These are phyloP conservation scores for Melampsora abietis-canadensis DNA, from an alignment of 1,284 basidiomycete species.

Conservation along the genomic window DNA sequence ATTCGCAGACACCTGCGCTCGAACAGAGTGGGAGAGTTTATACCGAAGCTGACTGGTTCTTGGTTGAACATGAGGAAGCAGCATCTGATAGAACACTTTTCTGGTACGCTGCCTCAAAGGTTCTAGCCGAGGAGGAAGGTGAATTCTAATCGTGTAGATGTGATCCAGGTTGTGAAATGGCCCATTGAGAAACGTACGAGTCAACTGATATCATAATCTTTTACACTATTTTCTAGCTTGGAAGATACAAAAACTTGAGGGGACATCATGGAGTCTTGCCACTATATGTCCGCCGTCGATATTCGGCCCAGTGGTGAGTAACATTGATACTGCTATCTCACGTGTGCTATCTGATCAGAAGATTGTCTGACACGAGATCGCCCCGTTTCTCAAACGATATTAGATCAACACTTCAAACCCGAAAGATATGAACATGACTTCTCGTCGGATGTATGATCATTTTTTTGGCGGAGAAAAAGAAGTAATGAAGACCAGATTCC, in stretches of 20 bases:
- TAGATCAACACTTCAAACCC: slow-evolving; percentile 15
- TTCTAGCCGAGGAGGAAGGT: slow-evolving; percentile 59
- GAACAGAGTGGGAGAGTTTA: slow-evolving; percentile 46
- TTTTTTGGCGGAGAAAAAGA: neutral
- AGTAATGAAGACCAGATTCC: slow-evolving; percentile 10
- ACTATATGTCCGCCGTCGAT: slow-evolving; percentile 62
- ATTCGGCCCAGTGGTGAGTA: slow-evolving; percentile 44
- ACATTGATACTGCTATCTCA: neutral
- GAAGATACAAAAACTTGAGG: slow-evolving; percentile 59
- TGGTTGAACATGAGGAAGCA: slow-evolving; percentile 57
- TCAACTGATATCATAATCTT: too few relatives aligned
- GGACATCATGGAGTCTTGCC: slow-evolving; percentile 60
- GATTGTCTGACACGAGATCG: neutral
- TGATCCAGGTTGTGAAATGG: too few relatives aligned
- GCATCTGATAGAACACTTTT: neutral
- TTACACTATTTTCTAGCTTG: slow-evolving; percentile 12
- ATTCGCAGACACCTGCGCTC: slow-evolving; percentile 45
- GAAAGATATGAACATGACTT: slow-evolving; percentile 15
- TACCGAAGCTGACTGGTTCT: slow-evolving; percentile 65
- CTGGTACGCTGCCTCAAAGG: slow-evolving; percentile 22
- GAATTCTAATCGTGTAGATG: slow-evolving; percentile 45
- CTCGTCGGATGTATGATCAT: slow-evolving; percentile 12
- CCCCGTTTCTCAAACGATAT: neutral
- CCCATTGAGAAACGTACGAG: too few relatives aligned
- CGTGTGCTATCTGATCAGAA: neutral